These are phyloP conservation scores for Ceratobasidium sp. DNA, from an alignment of 1,284 basidiomycete species.

Conservation along the genomic window DNA sequence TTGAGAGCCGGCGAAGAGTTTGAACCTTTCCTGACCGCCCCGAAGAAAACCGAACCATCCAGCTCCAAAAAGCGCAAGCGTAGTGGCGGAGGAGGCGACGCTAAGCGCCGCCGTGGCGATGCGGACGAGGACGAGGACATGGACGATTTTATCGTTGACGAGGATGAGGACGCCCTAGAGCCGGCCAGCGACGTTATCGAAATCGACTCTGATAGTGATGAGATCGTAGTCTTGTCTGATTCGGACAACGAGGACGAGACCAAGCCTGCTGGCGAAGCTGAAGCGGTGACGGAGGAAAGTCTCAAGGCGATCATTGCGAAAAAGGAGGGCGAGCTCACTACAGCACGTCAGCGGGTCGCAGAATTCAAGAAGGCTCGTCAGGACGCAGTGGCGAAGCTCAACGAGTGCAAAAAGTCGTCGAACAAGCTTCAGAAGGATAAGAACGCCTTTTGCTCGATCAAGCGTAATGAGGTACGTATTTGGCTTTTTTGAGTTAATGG, in stretches of 20 bases:
- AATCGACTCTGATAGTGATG: conserved; percentile 51
- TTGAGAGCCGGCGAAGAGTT: conserved; percentile 62
- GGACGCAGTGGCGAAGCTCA: conserved; percentile 61
- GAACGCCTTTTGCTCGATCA: conserved; percentile 69
- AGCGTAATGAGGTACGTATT: conserved; percentile 63
- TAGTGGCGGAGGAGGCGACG: conserved; percentile 54
- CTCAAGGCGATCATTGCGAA: conserved; percentile 62
- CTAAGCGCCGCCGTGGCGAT: conserved; percentile 67
- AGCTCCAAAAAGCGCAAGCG: conserved; percentile 65
- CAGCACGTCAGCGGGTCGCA: conserved; percentile 56
- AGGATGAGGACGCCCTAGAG: conserved; percentile 51
- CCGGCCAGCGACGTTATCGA: conserved; percentile 27
- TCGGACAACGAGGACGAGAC: conserved; percentile 37
- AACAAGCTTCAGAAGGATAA: conserved; percentile 65
- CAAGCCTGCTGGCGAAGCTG: conserved; percentile 50
- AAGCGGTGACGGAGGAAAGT: conserved; percentile 61
- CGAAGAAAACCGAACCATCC: conserved; percentile 52
- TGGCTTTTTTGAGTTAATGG: conserved; percentile 8
- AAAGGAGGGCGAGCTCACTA: conserved; percentile 59
- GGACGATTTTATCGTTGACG: conserved; percentile 49
- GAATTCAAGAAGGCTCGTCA: conserved; percentile 60
- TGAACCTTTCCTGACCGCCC: conserved; percentile 57
- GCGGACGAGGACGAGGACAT: conserved; percentile 61
- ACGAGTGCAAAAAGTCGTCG: conserved; percentile 61
- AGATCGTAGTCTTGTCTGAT: conserved; percentile 49